Conservation (phyloP, 805 yeast species). For the Lipomyces starkeyi region DNA sequence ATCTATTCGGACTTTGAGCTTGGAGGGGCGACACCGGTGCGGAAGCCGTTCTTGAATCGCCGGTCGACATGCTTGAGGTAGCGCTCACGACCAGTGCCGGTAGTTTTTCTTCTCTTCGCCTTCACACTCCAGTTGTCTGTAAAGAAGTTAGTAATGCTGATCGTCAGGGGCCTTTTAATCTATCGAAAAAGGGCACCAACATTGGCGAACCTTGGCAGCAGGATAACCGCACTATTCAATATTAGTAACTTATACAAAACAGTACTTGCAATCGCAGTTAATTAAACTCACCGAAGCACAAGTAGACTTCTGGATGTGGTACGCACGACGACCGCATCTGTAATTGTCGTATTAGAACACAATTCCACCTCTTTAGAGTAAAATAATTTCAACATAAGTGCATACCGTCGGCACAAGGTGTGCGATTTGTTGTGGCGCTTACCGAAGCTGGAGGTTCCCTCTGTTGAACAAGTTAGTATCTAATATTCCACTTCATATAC, state of each 20-base stretch:
- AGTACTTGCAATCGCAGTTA: background rate
- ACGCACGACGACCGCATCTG: constrained; percentile 98
- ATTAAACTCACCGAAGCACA: constrained; percentile 66
- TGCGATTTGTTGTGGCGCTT: constrained; percentile 99
- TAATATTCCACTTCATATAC: background rate
- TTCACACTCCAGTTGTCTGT: constrained; percentile 94
- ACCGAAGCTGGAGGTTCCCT: constrained; percentile 99
- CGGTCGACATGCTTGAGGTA: constrained; percentile 96
- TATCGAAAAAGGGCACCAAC: constrained; percentile 47
- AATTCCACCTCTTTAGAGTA: background rate
- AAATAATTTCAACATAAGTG: background rate
- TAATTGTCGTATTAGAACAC: background rate
- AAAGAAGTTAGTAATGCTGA: background rate
- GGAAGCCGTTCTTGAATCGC: constrained; percentile 99
- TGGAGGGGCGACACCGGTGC: constrained; percentile 69
- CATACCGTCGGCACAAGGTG: constrained; percentile 80
- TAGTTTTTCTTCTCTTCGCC: constrained; percentile 99
- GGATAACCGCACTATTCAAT: constrained; percentile 86
- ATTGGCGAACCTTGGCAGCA: constrained; percentile 91
- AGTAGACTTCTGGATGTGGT: constrained; percentile 99
- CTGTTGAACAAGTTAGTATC: constrained; percentile 47
- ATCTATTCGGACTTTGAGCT: constrained; percentile 19
- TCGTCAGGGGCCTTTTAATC: background rate
- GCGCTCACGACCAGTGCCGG: constrained; percentile 99
- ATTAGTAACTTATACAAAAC: constrained; percentile 5